A percentile compares a stretch with the other conserved stretches of the same genome.
Evolutionary conservation across 495 filamentous ascomycete species (phyloP).

Genomic region (Beverwykella pulmonaria): DNA sequence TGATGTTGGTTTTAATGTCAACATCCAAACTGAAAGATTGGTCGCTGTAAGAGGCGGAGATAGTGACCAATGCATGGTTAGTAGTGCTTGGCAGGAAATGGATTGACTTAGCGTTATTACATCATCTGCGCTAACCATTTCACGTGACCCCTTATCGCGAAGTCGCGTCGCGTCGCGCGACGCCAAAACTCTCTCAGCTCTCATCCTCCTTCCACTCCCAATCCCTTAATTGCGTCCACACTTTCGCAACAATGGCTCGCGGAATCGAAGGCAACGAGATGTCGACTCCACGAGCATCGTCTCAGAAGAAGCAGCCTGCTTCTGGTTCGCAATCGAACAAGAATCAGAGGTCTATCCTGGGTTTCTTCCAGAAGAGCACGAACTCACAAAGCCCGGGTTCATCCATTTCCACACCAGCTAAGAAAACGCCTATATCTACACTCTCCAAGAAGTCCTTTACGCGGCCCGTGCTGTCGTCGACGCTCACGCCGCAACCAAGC

Average conservation of each 20-base stretch:
- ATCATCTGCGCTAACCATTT: too few relatives aligned
- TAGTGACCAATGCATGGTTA: too few relatives aligned
- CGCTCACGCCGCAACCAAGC: conserved; percentile 75
- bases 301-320: conserved; percentile 40
- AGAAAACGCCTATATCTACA: conserved; percentile 40
- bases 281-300: conserved; percentile 39
- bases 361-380: conserved; percentile 78
- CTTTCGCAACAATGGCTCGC: conserved; percentile 42
- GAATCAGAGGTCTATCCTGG: conserved; percentile 77
- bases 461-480: conserved; percentile 22
- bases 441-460: conserved; percentile 38
- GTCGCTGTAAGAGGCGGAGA: too few relatives aligned
- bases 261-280: conserved; percentile 51
- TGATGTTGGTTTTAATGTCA: too few relatives aligned
- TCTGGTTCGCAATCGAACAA: conserved; percentile 54
- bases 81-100: too few relatives aligned
- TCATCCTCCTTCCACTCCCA: background rate
- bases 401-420: conserved; percentile 48
- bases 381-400: conserved; percentile 51
- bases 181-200: background rate
- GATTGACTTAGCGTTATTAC: too few relatives aligned
- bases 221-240: background rate
- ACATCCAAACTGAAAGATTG: too few relatives aligned
- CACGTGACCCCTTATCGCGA: background rate
- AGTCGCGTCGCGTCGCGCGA: background rate